Conservation (phyloP, 2,329 filamentous ascomycete species). For the Macrophomina tecta region DNA sequence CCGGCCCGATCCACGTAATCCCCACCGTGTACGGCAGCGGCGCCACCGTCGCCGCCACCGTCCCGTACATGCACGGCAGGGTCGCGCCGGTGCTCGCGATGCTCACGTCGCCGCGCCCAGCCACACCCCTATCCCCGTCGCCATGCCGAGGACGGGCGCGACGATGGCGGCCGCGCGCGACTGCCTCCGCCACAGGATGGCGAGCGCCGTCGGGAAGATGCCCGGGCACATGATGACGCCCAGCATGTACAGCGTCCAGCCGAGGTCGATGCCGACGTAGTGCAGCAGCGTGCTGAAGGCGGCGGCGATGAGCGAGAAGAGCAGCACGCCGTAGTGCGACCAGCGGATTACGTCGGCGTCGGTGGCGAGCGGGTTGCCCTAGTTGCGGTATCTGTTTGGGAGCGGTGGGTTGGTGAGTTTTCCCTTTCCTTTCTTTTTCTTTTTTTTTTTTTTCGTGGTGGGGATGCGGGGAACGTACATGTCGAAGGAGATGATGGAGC, state of each 20-base stretch:
- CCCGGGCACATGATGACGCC: conserved; percentile 60
- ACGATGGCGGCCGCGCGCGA: conserved; percentile 57
- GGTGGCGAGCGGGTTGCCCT: conserved; percentile 54
- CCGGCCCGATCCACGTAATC: conserved; percentile 54
- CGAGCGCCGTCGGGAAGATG: conserved; percentile 61
- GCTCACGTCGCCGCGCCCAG: conserved; percentile 55
- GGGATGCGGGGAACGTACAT: conserved; percentile 46
- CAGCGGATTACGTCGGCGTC: conserved; percentile 59
- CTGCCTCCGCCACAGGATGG: conserved; percentile 60
- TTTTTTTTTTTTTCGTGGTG: too few species aligned
- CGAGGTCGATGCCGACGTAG: conserved; percentile 61
- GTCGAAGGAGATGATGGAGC: conserved; percentile 61
- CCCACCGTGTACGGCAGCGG: conserved; percentile 53
- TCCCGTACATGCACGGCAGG: conserved; percentile 61
- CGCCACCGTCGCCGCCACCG: conserved; percentile 55
- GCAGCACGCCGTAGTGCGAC: conserved; percentile 60
- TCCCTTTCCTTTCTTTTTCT: too few species aligned
- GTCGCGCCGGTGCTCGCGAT: conserved; percentile 57
- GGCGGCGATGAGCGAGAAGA: conserved; percentile 59
- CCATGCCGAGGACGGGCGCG: conserved; percentile 58
- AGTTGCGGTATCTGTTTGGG: conserved; percentile 42
- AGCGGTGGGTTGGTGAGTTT: too few species aligned
- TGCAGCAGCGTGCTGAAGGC: conserved; percentile 60
- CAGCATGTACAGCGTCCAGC: conserved; percentile 63
- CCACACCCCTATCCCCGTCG: conserved; percentile 60